Percentiles rank a stretch among this genome's conserved stretches.
phyloP scores from a whole-genome alignment of 2,329 filamentous ascomycete species.

The Fusarium udum region DNA sequence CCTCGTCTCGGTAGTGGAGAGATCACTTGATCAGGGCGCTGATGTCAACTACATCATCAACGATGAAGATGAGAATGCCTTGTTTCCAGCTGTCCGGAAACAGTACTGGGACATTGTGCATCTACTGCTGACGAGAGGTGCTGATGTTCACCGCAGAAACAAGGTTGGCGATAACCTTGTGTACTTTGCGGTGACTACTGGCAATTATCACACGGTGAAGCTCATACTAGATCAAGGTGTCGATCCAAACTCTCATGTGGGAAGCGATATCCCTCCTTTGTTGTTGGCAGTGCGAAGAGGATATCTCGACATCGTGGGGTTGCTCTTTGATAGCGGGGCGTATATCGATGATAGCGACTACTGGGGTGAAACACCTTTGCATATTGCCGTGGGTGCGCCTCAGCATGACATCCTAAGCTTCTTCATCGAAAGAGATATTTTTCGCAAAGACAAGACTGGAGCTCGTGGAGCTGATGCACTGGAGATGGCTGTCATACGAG shows the following conservation, averaged over 20 bases:
- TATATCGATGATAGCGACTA: neutral
- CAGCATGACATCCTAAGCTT: neutral
- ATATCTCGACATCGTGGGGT: neutral
- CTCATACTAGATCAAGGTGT: neutral
- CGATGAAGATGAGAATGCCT: neutral
- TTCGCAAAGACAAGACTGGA: neutral
- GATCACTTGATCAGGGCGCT: neutral
- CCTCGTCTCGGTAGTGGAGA: neutral
- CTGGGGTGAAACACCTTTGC: neutral
- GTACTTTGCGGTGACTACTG: neutral
- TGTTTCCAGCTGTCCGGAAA: neutral
- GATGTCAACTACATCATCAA: neutral
- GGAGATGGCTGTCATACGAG: neutral
- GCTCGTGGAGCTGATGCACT: neutral
- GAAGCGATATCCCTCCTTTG: neutral
- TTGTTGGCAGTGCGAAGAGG: neutral
- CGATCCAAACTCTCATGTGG: neutral
- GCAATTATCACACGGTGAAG: neutral
- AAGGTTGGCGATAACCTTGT: neutral
- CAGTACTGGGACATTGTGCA: neutral
- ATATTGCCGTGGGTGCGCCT: neutral
- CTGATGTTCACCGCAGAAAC: neutral
- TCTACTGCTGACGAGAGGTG: neutral
- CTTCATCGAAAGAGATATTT: neutral
- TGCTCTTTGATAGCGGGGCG: neutral